These are phyloP conservation scores for Daldinia sp. DNA, from an alignment of 2,329 filamentous ascomycete genomes.

Conservation along the genomic window DNA sequence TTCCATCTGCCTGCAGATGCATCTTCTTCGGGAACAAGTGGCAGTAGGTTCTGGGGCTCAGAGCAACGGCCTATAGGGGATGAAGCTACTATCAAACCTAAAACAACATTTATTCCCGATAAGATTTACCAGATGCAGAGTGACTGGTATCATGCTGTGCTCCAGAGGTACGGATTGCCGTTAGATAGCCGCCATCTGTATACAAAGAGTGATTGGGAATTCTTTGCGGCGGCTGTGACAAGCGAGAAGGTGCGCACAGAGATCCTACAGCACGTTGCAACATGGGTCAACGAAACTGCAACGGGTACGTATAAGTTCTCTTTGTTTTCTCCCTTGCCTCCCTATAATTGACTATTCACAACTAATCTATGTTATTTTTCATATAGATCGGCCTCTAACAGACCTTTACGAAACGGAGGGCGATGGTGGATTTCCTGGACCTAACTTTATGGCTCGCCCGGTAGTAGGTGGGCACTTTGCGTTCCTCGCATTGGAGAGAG, in stretches of 20 bases:
- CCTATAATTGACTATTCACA: conserved; percentile 4
- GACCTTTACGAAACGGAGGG: conserved; percentile 86
- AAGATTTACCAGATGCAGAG: conserved; percentile 81
- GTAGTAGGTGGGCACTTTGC: conserved; percentile 89
- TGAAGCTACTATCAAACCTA: conserved; percentile 28
- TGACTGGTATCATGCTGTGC: conserved; percentile 79
- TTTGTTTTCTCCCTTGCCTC: neutral
- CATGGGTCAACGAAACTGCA: conserved; percentile 84
- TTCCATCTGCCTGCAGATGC: conserved; percentile 65
- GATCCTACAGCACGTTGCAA: conserved; percentile 77
- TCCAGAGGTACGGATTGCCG: conserved; percentile 83
- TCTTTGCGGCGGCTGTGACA: conserved; percentile 84
- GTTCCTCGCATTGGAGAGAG: conserved; percentile 80
- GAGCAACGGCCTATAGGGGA: conserved; percentile 32
- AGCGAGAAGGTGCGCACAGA: conserved; percentile 71
- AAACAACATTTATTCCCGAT: conserved; percentile 70
- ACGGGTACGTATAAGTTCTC: conserved; percentile 57
- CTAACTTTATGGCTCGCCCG: conserved; percentile 81
- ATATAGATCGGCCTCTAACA: conserved; percentile 75
- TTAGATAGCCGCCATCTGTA: conserved; percentile 85
- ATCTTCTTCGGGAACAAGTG: conserved; percentile 34
- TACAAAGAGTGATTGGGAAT: conserved; percentile 91
- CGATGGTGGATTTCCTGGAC: conserved; percentile 75
- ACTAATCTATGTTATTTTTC: neutral
- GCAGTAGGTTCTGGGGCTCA: conserved; percentile 39